phyloP scores from a whole-genome alignment of 2,329 filamentous ascomycete genomes.

The Cladophialophora carrionii region DNA sequence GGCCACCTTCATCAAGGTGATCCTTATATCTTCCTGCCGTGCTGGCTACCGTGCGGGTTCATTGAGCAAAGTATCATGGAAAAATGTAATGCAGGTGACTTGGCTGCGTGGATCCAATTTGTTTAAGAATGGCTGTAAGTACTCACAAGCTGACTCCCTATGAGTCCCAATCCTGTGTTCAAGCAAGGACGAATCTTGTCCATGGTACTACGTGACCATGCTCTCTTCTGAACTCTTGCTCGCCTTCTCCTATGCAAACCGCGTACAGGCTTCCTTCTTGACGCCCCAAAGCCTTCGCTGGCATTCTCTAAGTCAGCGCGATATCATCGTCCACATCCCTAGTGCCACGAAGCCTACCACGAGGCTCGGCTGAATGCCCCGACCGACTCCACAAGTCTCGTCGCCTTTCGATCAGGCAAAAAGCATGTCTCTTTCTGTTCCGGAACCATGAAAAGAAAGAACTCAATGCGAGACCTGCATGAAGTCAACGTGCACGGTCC shows the following conservation, averaged over 20 bases:
- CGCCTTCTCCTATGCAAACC: background rate
- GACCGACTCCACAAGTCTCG: background rate
- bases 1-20: background rate
- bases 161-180: background rate
- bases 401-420: background rate
- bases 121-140: background rate
- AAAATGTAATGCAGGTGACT: background rate
- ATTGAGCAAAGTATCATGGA: background rate
- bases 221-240: background rate
- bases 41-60: background rate
- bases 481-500: background rate
- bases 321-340: background rate
- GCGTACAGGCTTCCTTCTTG: background rate
- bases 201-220: background rate
- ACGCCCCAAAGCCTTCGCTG: background rate
- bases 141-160: background rate
- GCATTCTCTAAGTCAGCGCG: background rate
- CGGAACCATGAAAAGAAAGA: background rate
- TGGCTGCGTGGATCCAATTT: background rate
- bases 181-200: background rate
- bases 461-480: background rate
- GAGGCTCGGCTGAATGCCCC: no score
- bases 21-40: background rate
- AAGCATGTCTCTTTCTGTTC: background rate
- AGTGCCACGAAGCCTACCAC: background rate